phyloP scores from a whole-genome alignment of 441 rosid species.

The Metrosideros polymorpha region DNA sequence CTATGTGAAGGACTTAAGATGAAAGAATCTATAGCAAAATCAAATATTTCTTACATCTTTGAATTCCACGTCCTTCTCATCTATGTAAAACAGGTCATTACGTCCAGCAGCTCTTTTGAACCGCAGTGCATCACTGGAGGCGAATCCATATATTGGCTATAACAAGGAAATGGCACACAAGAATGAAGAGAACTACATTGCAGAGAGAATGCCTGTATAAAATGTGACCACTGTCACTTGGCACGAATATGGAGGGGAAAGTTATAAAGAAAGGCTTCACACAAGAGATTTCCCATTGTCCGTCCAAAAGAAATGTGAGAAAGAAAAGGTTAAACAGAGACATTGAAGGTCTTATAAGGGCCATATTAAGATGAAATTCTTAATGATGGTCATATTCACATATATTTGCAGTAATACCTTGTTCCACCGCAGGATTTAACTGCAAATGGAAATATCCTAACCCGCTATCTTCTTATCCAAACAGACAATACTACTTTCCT shows the following conservation, averaged over 20 bases:
- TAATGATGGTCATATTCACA: not conserved
- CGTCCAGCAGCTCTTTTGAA: constrained; percentile 1
- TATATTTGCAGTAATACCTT: not conserved
- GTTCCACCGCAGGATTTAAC: not conserved
- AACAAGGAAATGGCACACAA: not conserved
- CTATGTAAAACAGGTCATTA: not conserved
- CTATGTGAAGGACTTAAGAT: not conserved
- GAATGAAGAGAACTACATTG: not conserved
- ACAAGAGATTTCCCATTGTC: not conserved
- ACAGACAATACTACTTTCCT: not conserved
- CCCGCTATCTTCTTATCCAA: not conserved
- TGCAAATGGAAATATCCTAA: not conserved
- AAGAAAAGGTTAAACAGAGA: not conserved
- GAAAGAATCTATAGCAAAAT: not conserved
- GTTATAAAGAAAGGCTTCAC: not conserved
- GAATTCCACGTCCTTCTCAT: not conserved
- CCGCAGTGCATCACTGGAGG: not conserved
- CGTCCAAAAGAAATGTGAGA: not conserved
- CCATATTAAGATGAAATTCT: not conserved
- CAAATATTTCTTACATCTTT: not conserved
- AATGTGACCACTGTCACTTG: not conserved
- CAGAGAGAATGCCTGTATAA: not conserved
- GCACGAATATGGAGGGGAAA: not conserved
- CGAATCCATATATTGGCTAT: not conserved
- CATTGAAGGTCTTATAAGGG: not conserved